phyloP scores from a whole-genome alignment of 768 basidiomycete species.

The Tricholoma flavovirens region DNA sequence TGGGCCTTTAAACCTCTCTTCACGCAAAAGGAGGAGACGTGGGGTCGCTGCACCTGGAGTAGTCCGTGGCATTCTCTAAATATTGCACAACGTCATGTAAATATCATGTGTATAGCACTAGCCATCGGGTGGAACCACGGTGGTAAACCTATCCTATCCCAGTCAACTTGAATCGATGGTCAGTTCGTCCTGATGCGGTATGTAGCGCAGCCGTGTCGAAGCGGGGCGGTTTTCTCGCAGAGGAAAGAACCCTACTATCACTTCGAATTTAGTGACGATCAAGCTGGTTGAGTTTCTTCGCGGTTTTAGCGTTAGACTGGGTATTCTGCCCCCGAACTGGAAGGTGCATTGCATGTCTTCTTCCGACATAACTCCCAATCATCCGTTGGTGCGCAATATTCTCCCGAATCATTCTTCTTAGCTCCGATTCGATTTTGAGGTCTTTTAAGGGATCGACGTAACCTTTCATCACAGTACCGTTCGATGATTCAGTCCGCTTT shows the following conservation, averaged over 20 bases:
- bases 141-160: too few relatives aligned
- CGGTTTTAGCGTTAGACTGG: slow-evolving; percentile 84
- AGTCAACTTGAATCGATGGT: too few relatives aligned
- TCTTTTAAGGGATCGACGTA: slow-evolving; percentile 60
- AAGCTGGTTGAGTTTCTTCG: slow-evolving; percentile 83
- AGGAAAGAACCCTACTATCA: not conserved
- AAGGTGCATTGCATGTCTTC: slow-evolving; percentile 86
- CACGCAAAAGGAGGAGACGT: not conserved
- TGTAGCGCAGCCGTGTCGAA: not conserved
- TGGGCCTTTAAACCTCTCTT: too few relatives aligned
- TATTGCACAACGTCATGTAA: too few relatives aligned
- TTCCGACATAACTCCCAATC: slow-evolving; percentile 92
- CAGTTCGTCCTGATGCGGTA: not conserved
- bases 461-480: slow-evolving; percentile 12
- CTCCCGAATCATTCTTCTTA: slow-evolving; percentile 75
- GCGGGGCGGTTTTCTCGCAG: too few relatives aligned
- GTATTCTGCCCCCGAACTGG: slow-evolving; percentile 96
- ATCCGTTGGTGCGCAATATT: slow-evolving; percentile 91
- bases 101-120: too few relatives aligned
- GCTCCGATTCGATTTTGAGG: slow-evolving; percentile 83
- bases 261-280: slow-evolving; percentile 41
- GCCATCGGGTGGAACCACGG: too few relatives aligned
- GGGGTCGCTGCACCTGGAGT: too few relatives aligned
- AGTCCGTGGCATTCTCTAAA: too few relatives aligned
- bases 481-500: slow-evolving; percentile 18